Percentiles rank a stretch among this genome's conserved stretches.
phyloP scores from a whole-genome alignment of 495 filamentous ascomycete genomes.

The Tetracladium marchalianum region DNA sequence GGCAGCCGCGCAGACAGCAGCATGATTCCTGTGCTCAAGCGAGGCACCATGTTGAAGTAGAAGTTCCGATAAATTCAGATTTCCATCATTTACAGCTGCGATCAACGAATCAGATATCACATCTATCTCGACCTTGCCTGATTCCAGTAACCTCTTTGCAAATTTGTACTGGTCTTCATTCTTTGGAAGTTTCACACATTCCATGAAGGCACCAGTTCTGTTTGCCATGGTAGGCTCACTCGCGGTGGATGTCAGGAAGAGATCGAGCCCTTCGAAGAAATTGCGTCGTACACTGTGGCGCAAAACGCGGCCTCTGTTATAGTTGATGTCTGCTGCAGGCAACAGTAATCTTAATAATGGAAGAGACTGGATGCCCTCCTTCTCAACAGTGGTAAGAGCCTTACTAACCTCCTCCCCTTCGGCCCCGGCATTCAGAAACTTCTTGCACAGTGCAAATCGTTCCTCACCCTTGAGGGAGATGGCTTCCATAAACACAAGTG shows the following conservation, averaged over 20 bases:
- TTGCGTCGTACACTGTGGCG: neutral
- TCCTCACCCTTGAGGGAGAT: neutral
- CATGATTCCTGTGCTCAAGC: neutral
- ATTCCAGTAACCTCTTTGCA: neutral
- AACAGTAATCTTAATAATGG: neutral
- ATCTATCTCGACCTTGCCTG: neutral
- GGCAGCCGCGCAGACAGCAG: neutral
- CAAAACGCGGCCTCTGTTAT: neutral
- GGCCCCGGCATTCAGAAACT: neutral
- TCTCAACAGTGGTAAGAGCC: neutral
- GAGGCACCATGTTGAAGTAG: neutral
- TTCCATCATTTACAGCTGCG: neutral
- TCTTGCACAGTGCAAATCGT: neutral
- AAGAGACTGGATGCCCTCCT: neutral
- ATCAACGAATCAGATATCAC: neutral
- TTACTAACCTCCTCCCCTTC: neutral
- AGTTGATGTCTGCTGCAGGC: constrained; percentile 1
- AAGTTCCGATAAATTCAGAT: neutral
- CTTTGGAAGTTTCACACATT: neutral
- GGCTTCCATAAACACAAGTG: neutral
- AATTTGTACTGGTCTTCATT: neutral
- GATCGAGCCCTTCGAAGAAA: neutral
- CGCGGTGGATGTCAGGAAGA: neutral
- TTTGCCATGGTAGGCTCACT: neutral
- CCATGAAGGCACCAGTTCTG: neutral